These are phyloP conservation scores for Pelargonium fulgidum DNA, from an alignment of 441 rosid species.

Conservation along the genomic window DNA sequence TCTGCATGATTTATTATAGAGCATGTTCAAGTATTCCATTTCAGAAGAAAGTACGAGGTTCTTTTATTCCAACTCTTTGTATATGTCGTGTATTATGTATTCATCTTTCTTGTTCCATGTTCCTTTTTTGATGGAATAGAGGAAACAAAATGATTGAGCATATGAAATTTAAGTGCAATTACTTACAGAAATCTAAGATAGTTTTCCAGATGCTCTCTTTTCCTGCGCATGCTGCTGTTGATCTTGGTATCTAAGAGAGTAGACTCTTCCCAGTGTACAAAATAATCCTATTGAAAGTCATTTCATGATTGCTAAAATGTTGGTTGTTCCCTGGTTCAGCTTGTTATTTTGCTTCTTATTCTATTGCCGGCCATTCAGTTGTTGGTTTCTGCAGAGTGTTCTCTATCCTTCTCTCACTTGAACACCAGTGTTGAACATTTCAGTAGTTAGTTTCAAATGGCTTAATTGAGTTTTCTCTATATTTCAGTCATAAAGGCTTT, in stretches of 20 bases:
- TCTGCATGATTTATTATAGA: neutral
- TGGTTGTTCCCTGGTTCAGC: constrained; percentile 3
- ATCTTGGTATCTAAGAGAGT: constrained; percentile 9
- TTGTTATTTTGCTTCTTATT: constrained; percentile 1
- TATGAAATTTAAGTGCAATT: neutral
- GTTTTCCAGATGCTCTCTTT: neutral
- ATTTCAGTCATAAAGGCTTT: constrained; percentile 76
- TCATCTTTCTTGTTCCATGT: neutral
- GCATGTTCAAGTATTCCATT: neutral
- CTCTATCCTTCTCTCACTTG: neutral
- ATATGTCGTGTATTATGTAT: neutral
- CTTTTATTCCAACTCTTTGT: constrained; percentile 6
- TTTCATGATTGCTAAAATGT: neutral
- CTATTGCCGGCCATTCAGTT: too few relatives aligned
- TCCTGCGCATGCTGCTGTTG: neutral
- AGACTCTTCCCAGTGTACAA: too few relatives aligned
- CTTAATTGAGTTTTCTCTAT: constrained; percentile 19
- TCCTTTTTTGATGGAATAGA: neutral
- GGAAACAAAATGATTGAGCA: neutral
- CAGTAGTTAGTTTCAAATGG: neutral
- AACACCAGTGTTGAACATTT: neutral
- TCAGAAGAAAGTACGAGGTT: neutral
- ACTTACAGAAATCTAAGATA: neutral
- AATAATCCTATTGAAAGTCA: too few relatives aligned
- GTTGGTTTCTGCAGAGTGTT: neutral